Evolutionary conservation across 768 basidiomycete species (phyloP).

Genomic region (Phylloporus arenicola): DNA sequence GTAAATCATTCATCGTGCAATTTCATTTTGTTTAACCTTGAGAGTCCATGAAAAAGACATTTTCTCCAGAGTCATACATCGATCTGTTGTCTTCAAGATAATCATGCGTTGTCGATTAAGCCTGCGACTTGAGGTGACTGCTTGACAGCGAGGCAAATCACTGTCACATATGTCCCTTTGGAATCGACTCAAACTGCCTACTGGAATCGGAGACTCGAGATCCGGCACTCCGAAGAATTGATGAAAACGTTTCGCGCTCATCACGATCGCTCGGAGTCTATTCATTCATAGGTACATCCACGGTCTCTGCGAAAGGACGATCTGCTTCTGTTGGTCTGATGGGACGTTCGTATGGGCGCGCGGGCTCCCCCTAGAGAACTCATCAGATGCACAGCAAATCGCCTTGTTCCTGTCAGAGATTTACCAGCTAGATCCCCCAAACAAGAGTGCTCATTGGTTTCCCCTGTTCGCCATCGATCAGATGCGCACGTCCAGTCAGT

Average conservation of each 20-base stretch:
- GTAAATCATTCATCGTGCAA: constrained; percentile 1
- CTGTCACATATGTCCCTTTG: too few species aligned
- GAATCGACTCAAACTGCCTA: too few species aligned
- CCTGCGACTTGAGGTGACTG: too few species aligned
- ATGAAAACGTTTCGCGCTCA: too few species aligned
- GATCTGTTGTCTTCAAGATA: too few species aligned
- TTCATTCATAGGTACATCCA: constrained; percentile 37
- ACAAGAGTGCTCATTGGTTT: constrained; percentile 74
- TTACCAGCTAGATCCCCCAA: constrained; percentile 73
- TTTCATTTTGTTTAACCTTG: neutral
- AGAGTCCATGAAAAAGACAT: neutral
- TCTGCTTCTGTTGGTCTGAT: constrained; percentile 23
- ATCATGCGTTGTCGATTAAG: too few species aligned
- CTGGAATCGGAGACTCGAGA: too few species aligned
- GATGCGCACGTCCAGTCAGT: constrained; percentile 56
- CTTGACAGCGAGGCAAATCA: too few species aligned
- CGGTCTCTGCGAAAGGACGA: constrained; percentile 41
- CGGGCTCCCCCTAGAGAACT: constrained; percentile 46
- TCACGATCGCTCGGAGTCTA: too few species aligned
- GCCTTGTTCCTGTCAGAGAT: neutral
- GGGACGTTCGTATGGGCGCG: constrained; percentile 62
- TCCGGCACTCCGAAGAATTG: too few species aligned
- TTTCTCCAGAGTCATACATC: neutral
- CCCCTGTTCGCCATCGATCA: constrained; percentile 82
- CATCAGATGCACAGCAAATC: neutral